A percentile compares a stretch with the other conserved stretches of the same genome.
Conservation (phyloP, 1,284 basidiomycete genomes). For the Sporisorium sorghi region DNA sequence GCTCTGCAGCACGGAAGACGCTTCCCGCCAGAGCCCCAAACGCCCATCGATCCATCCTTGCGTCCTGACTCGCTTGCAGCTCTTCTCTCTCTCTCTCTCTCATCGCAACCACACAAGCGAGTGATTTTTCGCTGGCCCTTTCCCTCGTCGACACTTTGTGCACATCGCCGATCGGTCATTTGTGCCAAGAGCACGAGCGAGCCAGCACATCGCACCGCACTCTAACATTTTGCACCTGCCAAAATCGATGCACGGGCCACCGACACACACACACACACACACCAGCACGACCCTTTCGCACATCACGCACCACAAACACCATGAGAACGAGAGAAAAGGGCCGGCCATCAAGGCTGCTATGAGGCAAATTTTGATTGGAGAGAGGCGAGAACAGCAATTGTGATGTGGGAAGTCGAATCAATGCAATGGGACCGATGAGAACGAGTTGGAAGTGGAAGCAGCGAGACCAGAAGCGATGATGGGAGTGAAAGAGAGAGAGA, state of each 20-base stretch:
- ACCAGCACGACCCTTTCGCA: no score
- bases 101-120: not conserved
- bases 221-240: not conserved
- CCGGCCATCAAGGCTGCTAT: conserved; percentile 26
- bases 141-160: not conserved
- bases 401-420: not conserved
- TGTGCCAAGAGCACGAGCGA: not conserved
- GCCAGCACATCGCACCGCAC: not conserved
- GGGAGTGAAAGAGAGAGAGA: not conserved
- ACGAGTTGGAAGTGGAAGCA: not conserved
- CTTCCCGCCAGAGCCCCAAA: not conserved
- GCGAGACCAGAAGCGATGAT: not conserved
- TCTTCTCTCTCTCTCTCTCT: no score
- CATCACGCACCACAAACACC: not conserved
- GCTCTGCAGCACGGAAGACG: conserved; percentile 5
- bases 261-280: not conserved
- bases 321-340: conserved; percentile 1
- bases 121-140: not conserved
- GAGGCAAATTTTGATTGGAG: conserved; percentile 6
- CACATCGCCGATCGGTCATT: conserved; percentile 4
- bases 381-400: not conserved
- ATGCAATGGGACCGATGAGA: conserved; percentile 25
- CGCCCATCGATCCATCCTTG: not conserved
- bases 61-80: not conserved
- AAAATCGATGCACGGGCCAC: not conserved